Conservation (phyloP, 2,329 filamentous ascomycete genomes). For the Capronia americana region DNA sequence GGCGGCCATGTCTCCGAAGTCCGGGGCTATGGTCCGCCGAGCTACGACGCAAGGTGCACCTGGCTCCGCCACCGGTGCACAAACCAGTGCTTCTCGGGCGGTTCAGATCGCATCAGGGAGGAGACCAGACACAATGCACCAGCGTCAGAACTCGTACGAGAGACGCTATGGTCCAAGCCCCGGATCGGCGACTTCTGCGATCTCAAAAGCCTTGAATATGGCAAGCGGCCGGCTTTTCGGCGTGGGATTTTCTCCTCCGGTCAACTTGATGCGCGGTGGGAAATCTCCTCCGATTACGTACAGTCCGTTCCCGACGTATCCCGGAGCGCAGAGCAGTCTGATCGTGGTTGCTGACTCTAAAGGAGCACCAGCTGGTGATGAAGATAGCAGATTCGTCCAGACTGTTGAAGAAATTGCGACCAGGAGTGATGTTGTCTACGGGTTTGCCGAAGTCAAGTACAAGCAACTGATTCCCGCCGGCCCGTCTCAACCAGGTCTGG, state of each 20-base stretch:
- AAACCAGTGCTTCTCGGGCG: conserved; percentile 72
- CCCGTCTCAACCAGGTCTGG: conserved; percentile 64
- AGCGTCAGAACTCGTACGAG: conserved; percentile 81
- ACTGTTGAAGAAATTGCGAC: conserved; percentile 91
- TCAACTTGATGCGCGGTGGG: conserved; percentile 53
- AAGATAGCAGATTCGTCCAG: conserved; percentile 79
- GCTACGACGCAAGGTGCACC: conserved; percentile 78
- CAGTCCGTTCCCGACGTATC: conserved; percentile 83
- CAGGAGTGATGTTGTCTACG: conserved; percentile 92
- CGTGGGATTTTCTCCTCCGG: conserved; percentile 58
- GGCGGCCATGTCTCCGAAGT: conserved; percentile 58
- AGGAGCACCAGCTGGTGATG: conserved; percentile 70
- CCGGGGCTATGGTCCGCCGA: conserved; percentile 72
- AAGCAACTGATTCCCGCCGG: conserved; percentile 91
- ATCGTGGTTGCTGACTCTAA: conserved; percentile 68
- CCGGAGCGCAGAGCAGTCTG: conserved; percentile 73
- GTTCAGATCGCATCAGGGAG: conserved; percentile 76
- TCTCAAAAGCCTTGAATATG: conserved; percentile 93
- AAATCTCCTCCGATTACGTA: conserved; percentile 55
- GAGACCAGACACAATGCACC: conserved; percentile 66
- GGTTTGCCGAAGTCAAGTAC: conserved; percentile 98
- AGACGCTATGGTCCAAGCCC: conserved; percentile 74
- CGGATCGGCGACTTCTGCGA: conserved; percentile 84
- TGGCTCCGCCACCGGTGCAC: conserved; percentile 71
- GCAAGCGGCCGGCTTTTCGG: conserved; percentile 71